Percentiles rank a stretch among this genome's conserved stretches.
Conservation (phyloP, 306 rosid species). For the Trichosanthes truncata region DNA sequence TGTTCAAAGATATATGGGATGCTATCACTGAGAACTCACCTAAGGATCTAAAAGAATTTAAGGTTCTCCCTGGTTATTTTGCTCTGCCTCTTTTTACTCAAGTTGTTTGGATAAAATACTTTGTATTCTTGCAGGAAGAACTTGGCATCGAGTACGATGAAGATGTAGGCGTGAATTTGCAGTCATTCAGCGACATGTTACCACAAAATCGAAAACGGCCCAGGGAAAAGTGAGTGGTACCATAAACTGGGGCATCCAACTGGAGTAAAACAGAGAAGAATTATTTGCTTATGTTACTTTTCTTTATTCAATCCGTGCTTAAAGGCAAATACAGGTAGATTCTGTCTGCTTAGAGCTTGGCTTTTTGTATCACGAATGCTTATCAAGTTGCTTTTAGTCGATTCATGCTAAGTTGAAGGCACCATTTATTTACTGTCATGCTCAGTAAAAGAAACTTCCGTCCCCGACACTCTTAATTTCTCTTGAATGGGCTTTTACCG, state of each 20-base stretch:
- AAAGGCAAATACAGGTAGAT: background rate
- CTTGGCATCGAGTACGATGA: constrained; percentile 78
- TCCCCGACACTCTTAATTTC: background rate
- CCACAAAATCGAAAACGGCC: constrained; percentile 49
- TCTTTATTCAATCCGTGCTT: background rate
- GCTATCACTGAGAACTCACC: constrained; percentile 81
- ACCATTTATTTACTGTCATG: background rate
- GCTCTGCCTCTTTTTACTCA: background rate
- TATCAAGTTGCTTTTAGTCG: background rate
- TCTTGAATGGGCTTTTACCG: background rate
- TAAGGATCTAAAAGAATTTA: constrained; percentile 75
- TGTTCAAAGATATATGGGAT: constrained; percentile 88
- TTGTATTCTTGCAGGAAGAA: constrained; percentile 56
- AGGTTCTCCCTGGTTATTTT: constrained; percentile 29
- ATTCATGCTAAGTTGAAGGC: background rate
- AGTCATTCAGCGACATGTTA: constrained; percentile 49
- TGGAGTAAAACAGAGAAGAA: background rate
- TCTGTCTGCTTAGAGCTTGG: background rate
- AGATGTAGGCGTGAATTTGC: constrained; percentile 65
- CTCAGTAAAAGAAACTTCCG: background rate
- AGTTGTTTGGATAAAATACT: background rate
- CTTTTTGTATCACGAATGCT: background rate
- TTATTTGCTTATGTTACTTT: background rate
- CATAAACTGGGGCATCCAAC: constrained; percentile 10
- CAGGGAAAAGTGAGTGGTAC: constrained; percentile 37